Percentiles rank a stretch among this genome's conserved stretches.
These are phyloP conservation scores for Lactifluus echinatus DNA, from an alignment of 768 basidiomycete species.

Conservation along the genomic window DNA sequence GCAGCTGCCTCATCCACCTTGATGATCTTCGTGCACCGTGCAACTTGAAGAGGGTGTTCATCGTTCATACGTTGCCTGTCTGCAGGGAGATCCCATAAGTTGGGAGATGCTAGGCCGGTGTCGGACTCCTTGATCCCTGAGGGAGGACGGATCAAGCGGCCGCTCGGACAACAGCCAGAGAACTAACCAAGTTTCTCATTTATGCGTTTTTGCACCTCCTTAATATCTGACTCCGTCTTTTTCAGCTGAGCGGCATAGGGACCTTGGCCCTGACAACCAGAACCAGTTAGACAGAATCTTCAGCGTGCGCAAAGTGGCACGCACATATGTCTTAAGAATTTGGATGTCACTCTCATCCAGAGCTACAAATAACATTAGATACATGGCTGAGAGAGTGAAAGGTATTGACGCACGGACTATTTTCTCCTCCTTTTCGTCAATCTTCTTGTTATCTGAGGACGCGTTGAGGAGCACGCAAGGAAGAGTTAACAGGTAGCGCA, in stretches of 20 bases:
- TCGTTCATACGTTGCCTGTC: conserved; percentile 87
- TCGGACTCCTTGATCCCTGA: conserved; percentile 95
- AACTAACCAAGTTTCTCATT: conserved; percentile 90
- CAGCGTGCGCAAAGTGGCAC: conserved; percentile 21
- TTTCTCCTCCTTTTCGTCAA: conserved; percentile 82
- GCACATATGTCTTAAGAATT: conserved; percentile 95
- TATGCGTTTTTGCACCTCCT: conserved; percentile 92
- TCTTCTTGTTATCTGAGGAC: conserved; percentile 69
- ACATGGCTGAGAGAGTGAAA: not conserved
- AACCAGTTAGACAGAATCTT: conserved; percentile 2
- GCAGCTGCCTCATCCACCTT: conserved; percentile 68
- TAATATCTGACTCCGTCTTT: conserved; percentile 85
- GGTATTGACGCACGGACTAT: conserved; percentile 46
- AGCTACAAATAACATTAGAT: conserved; percentile 38
- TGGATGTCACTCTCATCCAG: conserved; percentile 98
- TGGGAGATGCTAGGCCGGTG: conserved; percentile 93
- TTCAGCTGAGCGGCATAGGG: conserved; percentile 88
- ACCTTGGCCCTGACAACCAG: conserved; percentile 88
- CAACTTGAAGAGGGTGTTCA: conserved; percentile 93
- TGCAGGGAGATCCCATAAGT: conserved; percentile 93
- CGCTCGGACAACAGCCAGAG: not conserved
- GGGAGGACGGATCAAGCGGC: not conserved
- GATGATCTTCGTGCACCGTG: conserved; percentile 98
- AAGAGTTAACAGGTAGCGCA: conserved; percentile 30
- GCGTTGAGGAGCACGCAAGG: not conserved